Evolutionary conservation across 352 stramenopile species (phyloP).

Genomic region (Globisporangium irregulare): DNA sequence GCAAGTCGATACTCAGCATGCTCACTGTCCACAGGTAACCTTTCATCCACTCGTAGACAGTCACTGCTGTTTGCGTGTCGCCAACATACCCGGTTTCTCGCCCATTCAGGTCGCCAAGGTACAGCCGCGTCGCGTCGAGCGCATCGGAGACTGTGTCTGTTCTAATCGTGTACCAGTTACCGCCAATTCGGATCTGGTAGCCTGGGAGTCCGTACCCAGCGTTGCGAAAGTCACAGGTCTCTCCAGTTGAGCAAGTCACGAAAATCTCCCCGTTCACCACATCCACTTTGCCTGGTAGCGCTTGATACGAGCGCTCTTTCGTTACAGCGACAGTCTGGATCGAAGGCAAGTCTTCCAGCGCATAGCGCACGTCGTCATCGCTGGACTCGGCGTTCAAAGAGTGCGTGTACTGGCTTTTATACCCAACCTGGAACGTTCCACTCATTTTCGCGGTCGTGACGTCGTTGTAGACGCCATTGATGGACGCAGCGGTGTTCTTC

Average conservation of each 20-base stretch:
- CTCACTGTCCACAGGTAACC: constrained; percentile 64
- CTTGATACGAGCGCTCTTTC: constrained; percentile 42
- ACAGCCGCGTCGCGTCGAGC: constrained; percentile 39
- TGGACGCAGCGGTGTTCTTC: constrained; percentile 31
- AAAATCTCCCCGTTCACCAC: constrained; percentile 58
- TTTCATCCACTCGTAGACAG: constrained; percentile 69
- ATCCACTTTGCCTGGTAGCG: constrained; percentile 48
- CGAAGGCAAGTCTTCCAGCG: constrained; percentile 54
- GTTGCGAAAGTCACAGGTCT: constrained; percentile 51
- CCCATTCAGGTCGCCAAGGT: constrained; percentile 58
- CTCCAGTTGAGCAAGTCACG: constrained; percentile 41
- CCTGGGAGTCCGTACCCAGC: constrained; percentile 60
- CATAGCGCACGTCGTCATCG: constrained; percentile 59
- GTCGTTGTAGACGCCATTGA: constrained; percentile 61
- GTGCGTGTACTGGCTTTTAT: constrained; percentile 53
- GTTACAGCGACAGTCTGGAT: constrained; percentile 55
- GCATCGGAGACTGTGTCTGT: constrained; percentile 40
- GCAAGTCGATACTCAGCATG: constrained; percentile 42
- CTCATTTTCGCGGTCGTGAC: constrained; percentile 52
- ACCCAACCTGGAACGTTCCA: constrained; percentile 76
- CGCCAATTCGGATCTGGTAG: constrained; percentile 49
- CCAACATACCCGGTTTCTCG: constrained; percentile 55
- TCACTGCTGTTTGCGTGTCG: constrained; percentile 31
- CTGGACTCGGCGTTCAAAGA: constrained; percentile 68
- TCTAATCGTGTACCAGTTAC: constrained; percentile 68